These are phyloP conservation scores for Leccinum boreale DNA, from an alignment of 768 basidiomycete genomes.

Conservation along the genomic window DNA sequence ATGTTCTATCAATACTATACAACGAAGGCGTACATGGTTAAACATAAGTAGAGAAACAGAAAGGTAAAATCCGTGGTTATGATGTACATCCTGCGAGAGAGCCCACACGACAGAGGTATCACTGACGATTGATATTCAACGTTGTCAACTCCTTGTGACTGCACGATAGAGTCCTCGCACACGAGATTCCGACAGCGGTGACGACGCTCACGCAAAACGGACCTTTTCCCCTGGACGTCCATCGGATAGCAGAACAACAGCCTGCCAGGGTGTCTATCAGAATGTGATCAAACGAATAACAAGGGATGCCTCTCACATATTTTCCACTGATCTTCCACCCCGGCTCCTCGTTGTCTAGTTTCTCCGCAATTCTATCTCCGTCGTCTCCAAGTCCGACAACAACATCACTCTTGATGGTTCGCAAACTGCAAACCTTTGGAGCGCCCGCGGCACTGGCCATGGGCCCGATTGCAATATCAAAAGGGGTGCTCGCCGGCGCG, in stretches of 20 bases:
- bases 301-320: constrained; percentile 62
- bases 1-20: neutral
- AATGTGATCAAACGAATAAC: neutral
- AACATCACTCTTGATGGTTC: constrained; percentile 95
- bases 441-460: constrained; percentile 88
- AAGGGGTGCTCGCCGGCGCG: constrained; percentile 82
- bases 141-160: neutral
- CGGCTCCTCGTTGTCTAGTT: constrained; percentile 78
- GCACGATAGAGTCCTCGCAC: neutral
- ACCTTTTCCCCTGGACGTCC: constrained; percentile 89
- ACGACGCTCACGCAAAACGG: constrained; percentile 52
- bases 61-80: neutral
- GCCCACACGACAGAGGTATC: constrained; percentile 1
- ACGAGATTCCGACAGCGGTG: neutral
- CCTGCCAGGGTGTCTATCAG: constrained; percentile 42
- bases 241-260: constrained; percentile 82
- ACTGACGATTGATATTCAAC: neutral
- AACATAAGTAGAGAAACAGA: neutral
- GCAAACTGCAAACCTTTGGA: constrained; percentile 78
- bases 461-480: constrained; percentile 87
- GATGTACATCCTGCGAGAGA: neutral
- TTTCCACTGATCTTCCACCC: constrained; percentile 98
- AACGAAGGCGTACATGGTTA: constrained; percentile 6
- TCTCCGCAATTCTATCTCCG: constrained; percentile 69
- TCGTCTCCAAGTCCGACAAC: constrained; percentile 79